Conservation (phyloP, 805 yeast species). For the Ogataea salicorniae region DNA sequence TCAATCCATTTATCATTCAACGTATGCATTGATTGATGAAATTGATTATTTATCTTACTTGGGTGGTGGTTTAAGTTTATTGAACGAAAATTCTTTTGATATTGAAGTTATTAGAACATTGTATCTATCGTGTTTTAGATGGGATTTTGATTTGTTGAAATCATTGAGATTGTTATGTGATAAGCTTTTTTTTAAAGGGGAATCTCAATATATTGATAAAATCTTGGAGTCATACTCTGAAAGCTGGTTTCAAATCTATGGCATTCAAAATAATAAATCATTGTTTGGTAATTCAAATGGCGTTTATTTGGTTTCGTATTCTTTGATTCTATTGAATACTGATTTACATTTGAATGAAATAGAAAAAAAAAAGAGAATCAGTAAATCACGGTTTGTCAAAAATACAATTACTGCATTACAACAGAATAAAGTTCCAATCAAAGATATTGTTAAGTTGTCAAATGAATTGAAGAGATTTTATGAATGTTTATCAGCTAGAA, state of each 20-base stretch:
- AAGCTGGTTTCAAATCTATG: constrained; percentile 54
- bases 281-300: constrained; percentile 46
- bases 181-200: constrained; percentile 70
- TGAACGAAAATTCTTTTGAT: constrained; percentile 28
- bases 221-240: constrained; percentile 63
- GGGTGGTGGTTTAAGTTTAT: constrained; percentile 20
- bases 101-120: constrained; percentile 34
- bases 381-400: constrained; percentile 39
- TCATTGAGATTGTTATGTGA: constrained; percentile 59
- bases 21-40: constrained; percentile 20
- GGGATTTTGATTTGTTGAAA: constrained; percentile 46
- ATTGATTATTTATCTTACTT: constrained; percentile 23
- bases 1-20: constrained; percentile 27
- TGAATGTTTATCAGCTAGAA: constrained; percentile 36
- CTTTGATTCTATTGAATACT: constrained; percentile 68
- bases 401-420: constrained; percentile 47
- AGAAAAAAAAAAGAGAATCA: constrained; percentile 34
- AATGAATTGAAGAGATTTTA: constrained; percentile 36
- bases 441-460: constrained; percentile 30
- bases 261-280: constrained; percentile 23
- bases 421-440: constrained; percentile 22
- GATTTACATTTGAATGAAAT: constrained; percentile 59
- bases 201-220: constrained; percentile 75
- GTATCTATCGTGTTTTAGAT: constrained; percentile 42
- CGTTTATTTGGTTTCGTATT: constrained; percentile 67